Percentiles rank a stretch among this genome's conserved stretches.
phyloP scores from a whole-genome alignment of 805 yeast species.

The Yarrowia phangngaensis region DNA sequence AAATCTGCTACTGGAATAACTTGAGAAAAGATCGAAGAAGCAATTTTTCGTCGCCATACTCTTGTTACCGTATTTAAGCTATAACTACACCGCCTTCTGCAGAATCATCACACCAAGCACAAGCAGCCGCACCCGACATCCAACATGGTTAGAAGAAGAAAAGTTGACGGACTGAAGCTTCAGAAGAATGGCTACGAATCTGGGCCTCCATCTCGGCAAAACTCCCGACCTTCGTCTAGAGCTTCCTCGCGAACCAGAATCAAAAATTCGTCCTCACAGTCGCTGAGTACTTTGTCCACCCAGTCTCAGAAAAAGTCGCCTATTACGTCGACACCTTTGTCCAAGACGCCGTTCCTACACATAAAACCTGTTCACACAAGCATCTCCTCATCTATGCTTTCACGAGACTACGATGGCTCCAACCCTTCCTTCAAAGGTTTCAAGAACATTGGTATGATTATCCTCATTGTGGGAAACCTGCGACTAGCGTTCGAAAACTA shows the following conservation, averaged over 20 bases:
- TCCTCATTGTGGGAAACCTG: constrained; percentile 42
- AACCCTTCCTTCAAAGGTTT: constrained; percentile 40
- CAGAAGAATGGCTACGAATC: constrained; percentile 25
- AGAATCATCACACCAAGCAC: neutral
- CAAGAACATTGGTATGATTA: constrained; percentile 42
- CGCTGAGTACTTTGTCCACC: constrained; percentile 7
- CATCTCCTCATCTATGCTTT: constrained; percentile 23
- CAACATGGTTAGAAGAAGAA: constrained; percentile 18
- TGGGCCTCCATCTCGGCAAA: constrained; percentile 12
- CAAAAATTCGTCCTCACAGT: constrained; percentile 19
- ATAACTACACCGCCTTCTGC: no score
- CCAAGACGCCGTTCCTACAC: constrained; percentile 21
- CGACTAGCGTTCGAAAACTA: constrained; percentile 43
- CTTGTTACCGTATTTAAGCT: no score
- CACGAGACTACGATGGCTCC: constrained; percentile 21
- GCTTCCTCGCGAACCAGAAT: constrained; percentile 13
- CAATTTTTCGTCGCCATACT: no score
- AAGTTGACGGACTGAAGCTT: constrained; percentile 19
- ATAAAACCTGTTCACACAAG: constrained; percentile 15
- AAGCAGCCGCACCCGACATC: neutral
- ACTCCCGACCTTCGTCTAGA: constrained; percentile 10
- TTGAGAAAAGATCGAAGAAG: no score
- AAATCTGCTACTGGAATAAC: no score
- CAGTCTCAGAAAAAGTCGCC: neutral
- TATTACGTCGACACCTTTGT: neutral